phyloP scores from a whole-genome alignment of 768 basidiomycete species.

The Leccinellum albellum region DNA sequence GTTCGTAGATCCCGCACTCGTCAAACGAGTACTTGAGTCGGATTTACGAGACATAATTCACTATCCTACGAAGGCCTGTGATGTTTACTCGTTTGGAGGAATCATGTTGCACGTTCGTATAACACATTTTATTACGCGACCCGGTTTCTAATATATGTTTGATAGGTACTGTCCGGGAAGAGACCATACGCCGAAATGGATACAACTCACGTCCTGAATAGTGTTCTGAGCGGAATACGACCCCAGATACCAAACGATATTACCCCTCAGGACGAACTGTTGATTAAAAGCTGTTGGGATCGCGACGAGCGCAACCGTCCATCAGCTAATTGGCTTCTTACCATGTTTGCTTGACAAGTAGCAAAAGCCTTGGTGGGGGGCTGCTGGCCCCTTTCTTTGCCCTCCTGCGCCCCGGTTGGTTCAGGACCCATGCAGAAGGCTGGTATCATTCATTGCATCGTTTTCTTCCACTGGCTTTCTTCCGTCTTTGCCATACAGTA shows the following conservation, averaged over 20 bases:
- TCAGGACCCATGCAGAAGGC: too few species aligned
- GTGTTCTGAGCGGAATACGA: conserved; percentile 5
- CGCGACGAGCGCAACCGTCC: conserved; percentile 16
- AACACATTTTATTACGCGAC: not conserved
- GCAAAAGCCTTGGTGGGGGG: not conserved
- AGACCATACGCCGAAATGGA: conserved; percentile 19
- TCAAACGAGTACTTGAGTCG: conserved; percentile 5
- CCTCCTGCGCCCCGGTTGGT: too few species aligned
- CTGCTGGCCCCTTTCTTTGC: too few species aligned
- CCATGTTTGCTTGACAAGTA: conserved; percentile 6
- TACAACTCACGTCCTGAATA: fast-evolving
- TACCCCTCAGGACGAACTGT: not conserved
- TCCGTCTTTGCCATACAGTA: too few species aligned
- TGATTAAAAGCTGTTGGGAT: conserved; percentile 20
- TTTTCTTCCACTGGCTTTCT: too few species aligned
- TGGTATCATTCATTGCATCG: too few species aligned
- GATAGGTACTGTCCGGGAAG: conserved; percentile 19
- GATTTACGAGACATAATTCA: not conserved
- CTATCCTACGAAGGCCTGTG: conserved; percentile 18
- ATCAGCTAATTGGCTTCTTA: conserved; percentile 6
- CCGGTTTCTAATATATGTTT: conserved; percentile 2
- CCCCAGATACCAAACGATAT: conserved; percentile 13
- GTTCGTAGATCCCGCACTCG: conserved; percentile 42
- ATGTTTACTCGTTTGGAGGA: conserved; percentile 34
- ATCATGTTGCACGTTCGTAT: conserved; percentile 30